Conservation (phyloP, 176 grass and related monocot genomes). For the Avena sativa region DNA sequence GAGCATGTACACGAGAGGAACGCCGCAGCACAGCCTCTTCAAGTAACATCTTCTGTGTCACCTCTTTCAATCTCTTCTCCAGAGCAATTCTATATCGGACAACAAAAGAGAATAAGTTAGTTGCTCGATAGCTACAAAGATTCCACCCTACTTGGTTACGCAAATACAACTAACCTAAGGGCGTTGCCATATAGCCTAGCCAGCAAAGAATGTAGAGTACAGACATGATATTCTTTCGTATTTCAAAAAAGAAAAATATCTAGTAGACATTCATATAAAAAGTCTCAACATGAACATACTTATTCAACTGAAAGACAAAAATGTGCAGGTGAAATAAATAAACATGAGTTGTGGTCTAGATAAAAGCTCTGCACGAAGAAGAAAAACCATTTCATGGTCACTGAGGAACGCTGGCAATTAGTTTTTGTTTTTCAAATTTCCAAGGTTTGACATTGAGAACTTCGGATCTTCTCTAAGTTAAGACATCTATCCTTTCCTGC, state of each 20-base stretch:
- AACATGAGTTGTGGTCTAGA: neutral
- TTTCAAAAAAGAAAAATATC: no score
- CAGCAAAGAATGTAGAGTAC: no score
- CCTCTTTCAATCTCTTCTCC: constrained; percentile 74
- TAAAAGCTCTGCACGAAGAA: neutral
- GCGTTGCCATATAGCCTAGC: neutral
- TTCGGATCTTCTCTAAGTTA: neutral
- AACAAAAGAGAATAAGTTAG: constrained; percentile 26
- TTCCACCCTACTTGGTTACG: neutral
- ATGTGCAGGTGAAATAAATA: neutral
- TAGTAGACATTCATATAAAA: no score
- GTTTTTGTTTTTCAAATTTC: neutral
- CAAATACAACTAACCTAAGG: neutral
- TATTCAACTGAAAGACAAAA: constrained; percentile 20
- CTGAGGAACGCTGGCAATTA: neutral
- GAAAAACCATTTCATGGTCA: neutral
- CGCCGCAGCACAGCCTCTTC: constrained; percentile 68
- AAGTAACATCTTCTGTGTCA: constrained; percentile 54
- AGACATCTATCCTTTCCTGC: neutral
- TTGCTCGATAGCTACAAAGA: neutral
- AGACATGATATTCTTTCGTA: no score
- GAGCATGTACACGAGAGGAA: constrained; percentile 74
- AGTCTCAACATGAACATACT: neutral
- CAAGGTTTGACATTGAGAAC: neutral
- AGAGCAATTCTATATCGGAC: constrained; percentile 58